Evolutionary conservation across 257 asterid species (phyloP), one percentile per base, ranked within the genome.

Genomic region (Euphrasia confusa): DNA sequence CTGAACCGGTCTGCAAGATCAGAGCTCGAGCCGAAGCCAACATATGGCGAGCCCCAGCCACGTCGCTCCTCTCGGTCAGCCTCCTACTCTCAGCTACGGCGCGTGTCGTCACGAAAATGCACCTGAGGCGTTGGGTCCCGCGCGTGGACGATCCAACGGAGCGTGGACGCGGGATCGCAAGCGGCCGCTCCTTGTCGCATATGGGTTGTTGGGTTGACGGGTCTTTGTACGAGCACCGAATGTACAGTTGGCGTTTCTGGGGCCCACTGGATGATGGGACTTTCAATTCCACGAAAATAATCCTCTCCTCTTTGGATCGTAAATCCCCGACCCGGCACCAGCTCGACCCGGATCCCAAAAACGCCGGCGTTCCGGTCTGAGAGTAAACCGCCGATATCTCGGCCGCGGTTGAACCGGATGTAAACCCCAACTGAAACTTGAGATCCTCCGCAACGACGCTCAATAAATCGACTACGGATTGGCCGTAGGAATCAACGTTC

Each of bases 21-120:
- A 88, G 39, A 5, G 86, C 83, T 26, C 86, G 80, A 17, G 86
- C 88, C 8, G 96, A 78, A 0, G 84, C 74, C 58, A 88, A 63
- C 80, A 83, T 72, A 68, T 78, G 86, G 39, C 74, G 80, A 10
- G 96, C 96, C 15, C 88, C 92, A 50, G 47, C 71, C 30, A 78
- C 66, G 67, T 88, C 90, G 11, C 67, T 62, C 47, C 81, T 78
- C 45, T 83, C 96, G 2, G 70, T 32, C 5, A 85, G 45, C 35
- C 82, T 73, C 68, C 85, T 55, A 7, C 95, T 78, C 76, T 83
- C 95, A 4, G 95, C 93, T 1, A 88, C 64, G 37, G 96, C 96
- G 57, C 96, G 83, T 14, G 93, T 74, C 0, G 83, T 69, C 4
- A 88, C 67, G 58, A 85, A 85, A 3, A 70, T 75, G 61, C 72